A percentile compares a stretch with the other conserved stretches of the same genome.
phyloP scores from a whole-genome alignment of 371 early-diverging fungal genomes.

The Mucor circinelloides region DNA sequence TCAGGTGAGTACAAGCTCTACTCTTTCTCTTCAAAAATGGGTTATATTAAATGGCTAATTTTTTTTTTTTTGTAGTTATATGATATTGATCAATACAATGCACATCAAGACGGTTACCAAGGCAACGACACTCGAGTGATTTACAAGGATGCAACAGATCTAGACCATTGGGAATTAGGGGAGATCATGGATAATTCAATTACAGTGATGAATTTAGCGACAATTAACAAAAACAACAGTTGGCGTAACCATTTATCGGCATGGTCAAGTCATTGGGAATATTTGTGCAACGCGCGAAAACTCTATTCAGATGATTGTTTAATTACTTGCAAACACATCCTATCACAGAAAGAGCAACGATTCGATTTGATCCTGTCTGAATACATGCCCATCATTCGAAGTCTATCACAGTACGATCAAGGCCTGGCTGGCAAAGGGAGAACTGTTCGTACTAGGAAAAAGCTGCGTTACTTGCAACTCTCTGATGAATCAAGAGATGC shows the following conservation, averaged over 20 bases:
- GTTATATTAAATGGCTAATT: background rate
- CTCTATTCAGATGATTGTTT: background rate
- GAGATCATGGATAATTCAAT: conserved; percentile 17
- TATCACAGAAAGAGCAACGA: background rate
- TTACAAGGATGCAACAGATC: conserved; percentile 18
- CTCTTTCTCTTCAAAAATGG: background rate
- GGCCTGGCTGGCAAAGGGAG: conserved; percentile 20
- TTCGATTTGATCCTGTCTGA: conserved; percentile 9
- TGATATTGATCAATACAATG: conserved; percentile 27
- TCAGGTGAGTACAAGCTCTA: conserved; percentile 14
- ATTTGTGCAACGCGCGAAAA: conserved; percentile 1
- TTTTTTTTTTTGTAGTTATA: conserved; percentile 5
- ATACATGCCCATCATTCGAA: conserved; percentile 29
- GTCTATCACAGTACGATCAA: conserved; percentile 23
- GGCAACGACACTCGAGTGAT: conserved; percentile 2
- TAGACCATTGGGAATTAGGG: conserved; percentile 23
- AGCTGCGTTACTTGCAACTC: conserved; percentile 12
- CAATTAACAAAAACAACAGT: background rate
- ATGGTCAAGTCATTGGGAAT: conserved; percentile 16
- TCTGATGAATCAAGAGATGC: conserved; percentile 17
- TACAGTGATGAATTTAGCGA: conserved; percentile 10
- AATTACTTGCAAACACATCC: background rate
- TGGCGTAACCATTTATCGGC: conserved; percentile 8
- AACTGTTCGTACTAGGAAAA: conserved; percentile 10
- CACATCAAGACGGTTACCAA: background rate